phyloP scores from a whole-genome alignment of 257 asterid genomes.

The Knoxia roxburghii region DNA sequence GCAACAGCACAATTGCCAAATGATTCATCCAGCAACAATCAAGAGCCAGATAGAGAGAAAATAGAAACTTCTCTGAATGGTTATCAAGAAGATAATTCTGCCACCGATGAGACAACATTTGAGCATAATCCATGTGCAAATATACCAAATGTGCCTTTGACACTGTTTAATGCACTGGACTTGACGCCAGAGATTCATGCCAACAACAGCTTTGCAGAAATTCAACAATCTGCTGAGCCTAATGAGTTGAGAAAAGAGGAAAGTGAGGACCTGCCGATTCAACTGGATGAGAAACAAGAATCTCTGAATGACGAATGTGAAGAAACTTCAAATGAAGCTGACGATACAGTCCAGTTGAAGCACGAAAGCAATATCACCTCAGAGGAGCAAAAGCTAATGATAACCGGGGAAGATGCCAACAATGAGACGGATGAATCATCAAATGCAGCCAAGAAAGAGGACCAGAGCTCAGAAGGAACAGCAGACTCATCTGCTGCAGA shows the following conservation, averaged over 20 bases:
- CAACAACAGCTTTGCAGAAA: background rate
- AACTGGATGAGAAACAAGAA: slow-evolving; percentile 7
- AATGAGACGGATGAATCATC: slow-evolving; percentile 18
- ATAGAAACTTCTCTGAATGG: background rate
- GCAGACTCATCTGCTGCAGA: slow-evolving; percentile 30
- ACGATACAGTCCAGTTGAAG: slow-evolving; percentile 11
- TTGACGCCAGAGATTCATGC: background rate
- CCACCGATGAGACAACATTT: slow-evolving; percentile 7
- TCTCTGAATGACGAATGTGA: slow-evolving; percentile 2
- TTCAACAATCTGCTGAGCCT: slow-evolving; percentile 6
- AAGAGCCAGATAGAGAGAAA: slow-evolving; percentile 9
- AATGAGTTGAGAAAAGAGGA: slow-evolving; percentile 6
- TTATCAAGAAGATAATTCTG: slow-evolving; percentile 12
- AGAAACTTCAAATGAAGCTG: slow-evolving; percentile 6
- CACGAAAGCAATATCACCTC: background rate
- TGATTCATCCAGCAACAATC: background rate
- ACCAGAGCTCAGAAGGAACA: slow-evolving; percentile 30
- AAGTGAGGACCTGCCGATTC: slow-evolving; percentile 4
- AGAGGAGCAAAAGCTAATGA: background rate
- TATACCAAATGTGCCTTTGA: slow-evolving; percentile 1
- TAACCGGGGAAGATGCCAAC: slow-evolving; percentile 1
- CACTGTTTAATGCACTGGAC: background rate
- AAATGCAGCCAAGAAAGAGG: slow-evolving; percentile 24
- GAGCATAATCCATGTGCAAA: background rate
- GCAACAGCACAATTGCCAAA: slow-evolving; percentile 5